Base-by-base conservation (phyloP, 768 basidiomycete genomes). In the Leccinum rimulosum region DNA sequence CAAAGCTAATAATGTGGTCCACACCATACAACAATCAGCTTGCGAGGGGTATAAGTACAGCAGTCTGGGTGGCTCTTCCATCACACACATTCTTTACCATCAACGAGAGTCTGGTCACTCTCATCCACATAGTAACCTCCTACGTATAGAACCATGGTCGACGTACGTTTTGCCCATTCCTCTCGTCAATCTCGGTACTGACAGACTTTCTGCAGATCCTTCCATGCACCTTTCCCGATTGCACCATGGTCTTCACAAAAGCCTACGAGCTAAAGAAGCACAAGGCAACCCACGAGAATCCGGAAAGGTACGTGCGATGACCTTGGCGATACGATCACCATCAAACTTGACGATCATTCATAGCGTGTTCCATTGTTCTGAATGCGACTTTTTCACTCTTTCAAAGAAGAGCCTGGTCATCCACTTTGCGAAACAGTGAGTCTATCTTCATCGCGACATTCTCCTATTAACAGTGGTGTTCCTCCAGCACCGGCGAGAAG, bases 211-310 rank as follows among this genome's bases (percentile, higher is more conserved):
- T 27, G 10, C n/a, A 71, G 70, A 43, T 30, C 19, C 56, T 43
- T 49, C 0, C 57, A 2, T 73, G 72, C 43, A 52, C 63, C 15
- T 52, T 49, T 38, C 5, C 30, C 1, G 2, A 50, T 27, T 73
- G 71, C 19, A 43, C 19, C 25, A 22, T 25, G 49, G 47, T 38
- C 47, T 72, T 71, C 17, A 15, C 25, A 10, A 72, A 33, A 35
- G 50, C 57, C 6, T 58, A 47, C 8, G 62, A 72, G 19, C 57
- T 72, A 30, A 68, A 38, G 31, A 66, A 69, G 49, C 72, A 73
- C 40, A 66, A 27, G 50, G 53, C 33, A 11, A 53, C 51, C 0
- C 71, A 73, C 38, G 54, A 60, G 1, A 3, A 59, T 9, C 61
- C 62, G 0, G 50, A 58, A 10, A 56, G 51, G 68, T 70, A 47